phyloP scores from a whole-genome alignment of 768 basidiomycete species.

The Podaxis rugospora region DNA sequence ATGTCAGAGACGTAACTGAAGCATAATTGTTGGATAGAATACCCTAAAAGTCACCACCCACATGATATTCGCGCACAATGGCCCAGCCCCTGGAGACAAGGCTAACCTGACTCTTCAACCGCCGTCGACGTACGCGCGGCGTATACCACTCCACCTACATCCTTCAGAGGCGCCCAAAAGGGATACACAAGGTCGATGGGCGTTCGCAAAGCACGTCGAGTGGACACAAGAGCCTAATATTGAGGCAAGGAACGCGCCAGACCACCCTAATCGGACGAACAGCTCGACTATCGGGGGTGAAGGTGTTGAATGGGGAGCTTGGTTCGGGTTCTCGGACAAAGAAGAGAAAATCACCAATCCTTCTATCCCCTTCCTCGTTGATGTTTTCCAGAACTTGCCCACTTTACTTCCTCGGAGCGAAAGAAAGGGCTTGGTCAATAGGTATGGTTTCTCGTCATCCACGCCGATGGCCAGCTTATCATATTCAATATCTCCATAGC shows the following conservation, averaged over 20 bases:
- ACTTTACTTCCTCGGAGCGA: slow-evolving; percentile 43
- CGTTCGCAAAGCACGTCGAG: slow-evolving; percentile 28
- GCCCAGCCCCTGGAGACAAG: slow-evolving; percentile 22
- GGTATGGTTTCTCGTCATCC: slow-evolving; percentile 18
- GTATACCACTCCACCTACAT: slow-evolving; percentile 51
- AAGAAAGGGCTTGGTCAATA: slow-evolving; percentile 28
- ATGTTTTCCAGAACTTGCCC: slow-evolving; percentile 45
- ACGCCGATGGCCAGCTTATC: background rate
- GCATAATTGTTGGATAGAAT: slow-evolving; percentile 27
- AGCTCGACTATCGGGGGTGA: slow-evolving; percentile 43
- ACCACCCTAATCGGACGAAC: slow-evolving; percentile 32
- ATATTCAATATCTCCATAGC: slow-evolving; percentile 22
- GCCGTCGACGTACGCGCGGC: slow-evolving; percentile 54
- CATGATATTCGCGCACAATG: slow-evolving; percentile 50
- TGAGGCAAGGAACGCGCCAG: slow-evolving; percentile 31
- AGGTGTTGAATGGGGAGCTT: slow-evolving; percentile 55
- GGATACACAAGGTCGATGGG: slow-evolving; percentile 25
- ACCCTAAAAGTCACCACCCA: slow-evolving; percentile 45
- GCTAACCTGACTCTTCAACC: slow-evolving; percentile 34
- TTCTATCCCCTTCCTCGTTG: slow-evolving; percentile 52
- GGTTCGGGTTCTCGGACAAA: slow-evolving; percentile 43
- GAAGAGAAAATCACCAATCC: slow-evolving; percentile 42
- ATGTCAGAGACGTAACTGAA: background rate
- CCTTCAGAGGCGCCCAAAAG: slow-evolving; percentile 34
- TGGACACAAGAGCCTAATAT: slow-evolving; percentile 40